Evolutionary conservation across 306 rosid species (phyloP), one percentile per base, ranked within the genome.

Genomic region (Lithocarpus polystachyus): DNA sequence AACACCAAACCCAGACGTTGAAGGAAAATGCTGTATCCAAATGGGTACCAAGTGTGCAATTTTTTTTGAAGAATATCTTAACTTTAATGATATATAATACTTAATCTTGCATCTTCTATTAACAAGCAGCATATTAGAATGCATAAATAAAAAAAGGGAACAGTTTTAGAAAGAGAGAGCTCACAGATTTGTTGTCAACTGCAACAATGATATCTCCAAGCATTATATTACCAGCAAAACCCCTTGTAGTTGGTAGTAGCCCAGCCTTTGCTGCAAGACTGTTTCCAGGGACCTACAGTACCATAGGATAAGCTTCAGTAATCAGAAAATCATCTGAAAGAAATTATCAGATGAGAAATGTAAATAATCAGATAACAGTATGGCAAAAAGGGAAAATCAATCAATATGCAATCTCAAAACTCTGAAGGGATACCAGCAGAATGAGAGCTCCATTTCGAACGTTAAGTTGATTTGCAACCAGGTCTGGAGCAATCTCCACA

Each of bases 381-480:
- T 5, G 23, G 73, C 5, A 3, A 22, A 28, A 0, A 28, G 33
- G 65, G 40, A 33, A 80, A 73, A 14, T 71, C 56, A 60, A 51
- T 12, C 43, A 40, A 35, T 59, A 4, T 54, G 26, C 79, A 67
- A 73, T 73, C 14, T 45, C 29, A 10, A 40, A 55, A 61, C 40
- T 52, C 75, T 9, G 33, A 62, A 51, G n/a, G 62, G 26, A 72
- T 84, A 90, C 99, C 99, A 61, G 86, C 35, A 95, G 87, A 79
- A 95, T 28, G 72, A 95, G 98, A 71, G 99, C 99, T 77, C 99
- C 99, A 60, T 90, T 88, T 81, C 96, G 89, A 87, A 93, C 96
- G 56, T 90, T 95, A 64, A 95, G 98, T 86, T 91, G 98, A 86
- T 80, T 92, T 62, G 99, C 92, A 71, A 89, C 80, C 18, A 91